Evolutionary conservation across 192 early-diverging fungal species (phyloP).

Genomic region (Coemansia sp.): DNA sequence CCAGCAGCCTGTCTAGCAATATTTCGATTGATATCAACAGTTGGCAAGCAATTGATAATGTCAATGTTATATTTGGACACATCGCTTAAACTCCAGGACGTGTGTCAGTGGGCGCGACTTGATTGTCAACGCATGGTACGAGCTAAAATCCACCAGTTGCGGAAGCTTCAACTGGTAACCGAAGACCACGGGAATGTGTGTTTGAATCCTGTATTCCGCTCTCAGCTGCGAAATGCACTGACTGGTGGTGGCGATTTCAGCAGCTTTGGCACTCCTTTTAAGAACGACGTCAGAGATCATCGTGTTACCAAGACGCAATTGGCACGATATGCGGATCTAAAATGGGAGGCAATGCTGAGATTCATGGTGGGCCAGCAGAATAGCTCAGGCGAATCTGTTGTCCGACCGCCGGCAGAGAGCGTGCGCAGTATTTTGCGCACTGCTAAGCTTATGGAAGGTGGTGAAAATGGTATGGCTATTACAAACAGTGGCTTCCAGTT

Average conservation of each 20-base stretch:
- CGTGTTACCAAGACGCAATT: constrained; percentile 69
- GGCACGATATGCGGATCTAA: constrained; percentile 74
- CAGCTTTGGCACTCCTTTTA: constrained; percentile 79
- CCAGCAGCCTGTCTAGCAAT: constrained; percentile 93
- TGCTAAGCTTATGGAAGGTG: constrained; percentile 70
- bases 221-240: constrained; percentile 68
- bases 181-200: constrained; percentile 52
- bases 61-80: constrained; percentile 75
- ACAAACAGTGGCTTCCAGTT: constrained; percentile 98
- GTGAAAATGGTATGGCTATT: constrained; percentile 59
- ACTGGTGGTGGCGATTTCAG: constrained; percentile 79
- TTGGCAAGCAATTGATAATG: constrained; percentile 88
- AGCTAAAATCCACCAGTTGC: constrained; percentile 67
- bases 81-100: constrained; percentile 61
- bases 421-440: constrained; percentile 71
- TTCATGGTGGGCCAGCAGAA: constrained; percentile 83
- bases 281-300: constrained; percentile 60
- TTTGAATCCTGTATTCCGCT: constrained; percentile 68
- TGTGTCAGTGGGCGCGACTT: constrained; percentile 61
- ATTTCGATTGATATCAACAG: constrained; percentile 81
- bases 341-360: constrained; percentile 92
- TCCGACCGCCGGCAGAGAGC: constrained; percentile 63
- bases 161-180: constrained; percentile 70
- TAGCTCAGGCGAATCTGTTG: constrained; percentile 15
- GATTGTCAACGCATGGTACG: constrained; percentile 55